Base-by-base conservation (phyloP, 352 stramenopile species). In the Phytophthora pistaciae region DNA sequence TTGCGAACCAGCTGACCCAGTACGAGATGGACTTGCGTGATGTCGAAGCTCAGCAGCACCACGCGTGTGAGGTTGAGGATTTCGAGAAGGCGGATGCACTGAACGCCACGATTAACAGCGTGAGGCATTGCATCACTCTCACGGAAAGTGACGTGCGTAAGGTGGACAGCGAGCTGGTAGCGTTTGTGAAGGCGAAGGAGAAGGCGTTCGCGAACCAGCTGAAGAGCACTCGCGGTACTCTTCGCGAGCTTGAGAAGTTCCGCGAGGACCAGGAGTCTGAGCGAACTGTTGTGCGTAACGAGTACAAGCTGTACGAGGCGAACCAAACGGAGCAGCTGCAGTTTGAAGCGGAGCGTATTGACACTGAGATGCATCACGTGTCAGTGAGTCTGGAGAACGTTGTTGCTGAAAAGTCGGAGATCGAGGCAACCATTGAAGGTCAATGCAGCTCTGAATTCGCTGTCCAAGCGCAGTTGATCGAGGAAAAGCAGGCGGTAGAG, bases 1-100 rank as follows among this genome's bases (percentile, higher is more conserved):
- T 94, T 1, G 72, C 79, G 25, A 83, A 83, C 54, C 89, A 93
- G 61, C 57, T 96, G n/a, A 88, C 77, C 29, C 86, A 94, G 69
- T 93, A 91, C 58, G 85, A 93, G 64, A 80, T 94, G 50, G 89
- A 96, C 69, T 69, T 96, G 31, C 80, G 78, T 13, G 82, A 90
- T 9, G 80, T 96, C n/a, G 89, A 96, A 65, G 87, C 82, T 11
- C 85, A 94, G 69, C 89, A 96, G 56, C 82, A 95, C 18, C 87
- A 92, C 52, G 87, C 89, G 2, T 87, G 82, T 44, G 86, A 94
- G 62, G 78, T 93, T 31, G 89, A 96, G 56, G 89, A 96, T 75
- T 96, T 96, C 56, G 89, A 96, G 53, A 91, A 90, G 38, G 89
- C 89, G 0, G 89, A 96, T 54, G 83, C 89, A 5, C 70, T 96